Conservation (phyloP, 192 early-diverging fungal genomes). For the Backusella luteola region DNA sequence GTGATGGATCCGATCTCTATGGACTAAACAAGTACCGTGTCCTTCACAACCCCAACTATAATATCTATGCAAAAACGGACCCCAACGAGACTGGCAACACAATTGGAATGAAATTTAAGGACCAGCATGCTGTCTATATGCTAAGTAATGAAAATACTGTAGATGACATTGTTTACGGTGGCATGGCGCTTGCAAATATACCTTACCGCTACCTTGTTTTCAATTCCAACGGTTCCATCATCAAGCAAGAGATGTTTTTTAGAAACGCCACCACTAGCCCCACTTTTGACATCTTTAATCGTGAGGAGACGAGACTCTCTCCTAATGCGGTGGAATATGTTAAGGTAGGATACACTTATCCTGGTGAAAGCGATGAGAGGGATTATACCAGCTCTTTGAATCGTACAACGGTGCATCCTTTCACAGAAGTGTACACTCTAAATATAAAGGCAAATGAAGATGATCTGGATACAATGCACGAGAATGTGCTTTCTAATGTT, state of each 20-base stretch:
- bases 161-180: neutral
- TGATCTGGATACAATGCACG: neutral
- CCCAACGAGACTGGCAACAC: neutral
- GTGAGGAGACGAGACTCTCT: neutral
- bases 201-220: neutral
- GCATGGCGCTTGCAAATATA: neutral
- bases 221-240: neutral
- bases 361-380: neutral
- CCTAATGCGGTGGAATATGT: neutral
- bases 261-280: neutral
- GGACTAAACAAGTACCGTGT: neutral
- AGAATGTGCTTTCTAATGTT: neutral
- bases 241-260: neutral
- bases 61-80: neutral
- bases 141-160: neutral
- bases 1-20: neutral
- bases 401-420: neutral
- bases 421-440: neutral
- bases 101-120: neutral
- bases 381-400: neutral
- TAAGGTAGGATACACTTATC: neutral
- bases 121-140: neutral
- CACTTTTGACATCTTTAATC: neutral
- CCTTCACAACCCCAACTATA: neutral
- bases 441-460: neutral